Conservation (phyloP, 2,329 filamentous ascomycete species). For the Ophiosphaerella korrae region DNA sequence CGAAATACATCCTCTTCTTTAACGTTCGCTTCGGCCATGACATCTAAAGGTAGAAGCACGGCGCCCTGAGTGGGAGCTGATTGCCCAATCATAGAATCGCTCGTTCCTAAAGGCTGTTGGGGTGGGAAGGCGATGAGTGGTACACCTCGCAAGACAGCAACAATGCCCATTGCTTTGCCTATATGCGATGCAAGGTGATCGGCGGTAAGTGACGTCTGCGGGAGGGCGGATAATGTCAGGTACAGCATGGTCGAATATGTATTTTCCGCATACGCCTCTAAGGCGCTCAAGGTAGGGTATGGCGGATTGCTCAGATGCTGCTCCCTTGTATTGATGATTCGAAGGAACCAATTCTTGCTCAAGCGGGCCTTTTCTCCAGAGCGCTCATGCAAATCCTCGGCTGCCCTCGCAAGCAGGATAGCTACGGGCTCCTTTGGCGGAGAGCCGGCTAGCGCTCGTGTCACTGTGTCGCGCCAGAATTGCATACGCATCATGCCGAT, state of each 20-base stretch:
- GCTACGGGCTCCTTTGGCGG: slow-evolving; percentile 93
- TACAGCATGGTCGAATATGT: slow-evolving; percentile 95
- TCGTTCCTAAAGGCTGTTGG: slow-evolving; percentile 59
- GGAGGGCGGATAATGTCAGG: slow-evolving; percentile 78
- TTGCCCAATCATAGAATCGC: slow-evolving; percentile 35
- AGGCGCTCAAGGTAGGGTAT: slow-evolving; percentile 70
- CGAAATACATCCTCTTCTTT: slow-evolving; percentile 90
- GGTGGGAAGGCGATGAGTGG: slow-evolving; percentile 84
- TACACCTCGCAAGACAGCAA: slow-evolving; percentile 82
- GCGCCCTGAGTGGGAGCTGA: slow-evolving; percentile 62
- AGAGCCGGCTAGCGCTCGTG: slow-evolving; percentile 73
- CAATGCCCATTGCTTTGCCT: slow-evolving; percentile 90
- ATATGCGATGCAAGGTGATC: slow-evolving; percentile 96
- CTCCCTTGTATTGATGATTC: slow-evolving; percentile 81
- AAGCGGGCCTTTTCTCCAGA: slow-evolving; percentile 56
- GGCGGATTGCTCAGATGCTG: slow-evolving; percentile 83
- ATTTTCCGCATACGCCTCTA: slow-evolving; percentile 91
- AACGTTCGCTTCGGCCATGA: slow-evolving; percentile 82
- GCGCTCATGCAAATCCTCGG: slow-evolving; percentile 60
- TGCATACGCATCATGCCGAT: slow-evolving; percentile 89
- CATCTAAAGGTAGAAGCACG: slow-evolving; percentile 82
- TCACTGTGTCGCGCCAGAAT: slow-evolving; percentile 89
- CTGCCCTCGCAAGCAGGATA: slow-evolving; percentile 75
- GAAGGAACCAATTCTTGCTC: slow-evolving; percentile 62
- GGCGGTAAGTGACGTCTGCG: slow-evolving; percentile 79